Evolutionary conservation across 2,329 filamentous ascomycete species (phyloP).

Genomic region (Aspergillus sp.): DNA sequence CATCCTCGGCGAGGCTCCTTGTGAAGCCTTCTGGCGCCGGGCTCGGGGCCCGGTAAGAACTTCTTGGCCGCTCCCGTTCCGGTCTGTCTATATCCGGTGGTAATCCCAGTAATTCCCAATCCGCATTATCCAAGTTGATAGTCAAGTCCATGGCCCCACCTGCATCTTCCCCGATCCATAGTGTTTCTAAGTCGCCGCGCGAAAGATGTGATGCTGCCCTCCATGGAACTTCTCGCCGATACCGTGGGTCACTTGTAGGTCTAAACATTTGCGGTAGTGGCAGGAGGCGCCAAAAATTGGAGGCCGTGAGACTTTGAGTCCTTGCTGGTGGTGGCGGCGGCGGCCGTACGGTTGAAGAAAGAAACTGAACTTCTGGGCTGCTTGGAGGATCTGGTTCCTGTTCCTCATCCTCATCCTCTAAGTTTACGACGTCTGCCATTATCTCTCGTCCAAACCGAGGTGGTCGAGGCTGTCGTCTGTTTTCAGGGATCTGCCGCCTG

Average conservation of each 20-base stretch:
- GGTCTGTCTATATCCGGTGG: constrained; percentile 26
- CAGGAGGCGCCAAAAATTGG: constrained; percentile 15
- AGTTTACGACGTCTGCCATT: constrained; percentile 39
- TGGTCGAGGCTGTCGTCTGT: constrained; percentile 17
- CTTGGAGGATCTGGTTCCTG: constrained; percentile 28
- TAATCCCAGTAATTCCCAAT: constrained; percentile 38
- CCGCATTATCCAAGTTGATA: constrained; percentile 32
- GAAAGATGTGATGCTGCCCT: constrained; percentile 8
- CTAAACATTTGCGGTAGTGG: constrained; percentile 7
- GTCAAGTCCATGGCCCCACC: constrained; percentile 25
- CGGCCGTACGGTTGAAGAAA: constrained; percentile 33
- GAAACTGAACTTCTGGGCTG: constrained; percentile 54
- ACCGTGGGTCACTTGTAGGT: constrained; percentile 9
- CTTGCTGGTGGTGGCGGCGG: constrained; percentile 12
- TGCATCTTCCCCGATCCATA: constrained; percentile 25
- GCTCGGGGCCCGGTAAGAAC: constrained; percentile 61
- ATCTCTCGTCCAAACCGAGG: constrained; percentile 40
- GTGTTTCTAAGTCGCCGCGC: constrained; percentile 16
- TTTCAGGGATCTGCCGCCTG: not conserved
- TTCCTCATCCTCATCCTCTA: constrained; percentile 44
- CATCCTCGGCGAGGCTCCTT: constrained; percentile 68
- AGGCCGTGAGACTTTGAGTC: not conserved
- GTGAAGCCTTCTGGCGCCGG: constrained; percentile 75
- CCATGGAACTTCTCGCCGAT: constrained; percentile 25
- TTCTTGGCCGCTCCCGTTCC: constrained; percentile 16